Conservation (phyloP, 192 early-diverging fungal species). For the Backusella parvicylindrica region DNA sequence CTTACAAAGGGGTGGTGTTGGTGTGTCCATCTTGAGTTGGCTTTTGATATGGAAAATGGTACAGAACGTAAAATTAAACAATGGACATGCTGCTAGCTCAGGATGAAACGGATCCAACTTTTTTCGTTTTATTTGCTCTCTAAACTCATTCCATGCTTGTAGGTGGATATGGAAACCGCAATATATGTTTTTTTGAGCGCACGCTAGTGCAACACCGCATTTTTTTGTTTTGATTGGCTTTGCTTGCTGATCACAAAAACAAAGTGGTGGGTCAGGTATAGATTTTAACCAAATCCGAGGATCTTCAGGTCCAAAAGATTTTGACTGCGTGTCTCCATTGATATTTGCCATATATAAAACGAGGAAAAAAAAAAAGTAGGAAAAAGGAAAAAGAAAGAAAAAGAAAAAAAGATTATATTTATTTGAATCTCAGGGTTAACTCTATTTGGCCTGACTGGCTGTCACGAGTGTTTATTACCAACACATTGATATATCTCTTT, state of each 20-base stretch:
- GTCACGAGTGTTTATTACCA: no score
- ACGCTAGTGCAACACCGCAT: not conserved
- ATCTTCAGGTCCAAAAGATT: not conserved
- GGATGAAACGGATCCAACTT: not conserved
- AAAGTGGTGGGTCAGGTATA: not conserved
- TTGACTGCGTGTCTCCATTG: not conserved
- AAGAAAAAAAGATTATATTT: no score
- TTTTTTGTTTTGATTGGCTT: not conserved
- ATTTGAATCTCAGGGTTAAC: no score
- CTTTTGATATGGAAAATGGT: not conserved
- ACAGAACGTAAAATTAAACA: not conserved
- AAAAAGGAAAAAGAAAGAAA: not conserved
- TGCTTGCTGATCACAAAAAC: not conserved
- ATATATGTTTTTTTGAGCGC: not conserved
- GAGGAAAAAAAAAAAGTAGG: not conserved
- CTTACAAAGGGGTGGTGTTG: not conserved
- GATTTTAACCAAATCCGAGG: not conserved
- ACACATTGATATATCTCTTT: no score
- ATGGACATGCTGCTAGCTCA: not conserved
- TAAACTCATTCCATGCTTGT: not conserved
- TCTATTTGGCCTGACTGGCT: no score
- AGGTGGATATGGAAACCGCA: not conserved
- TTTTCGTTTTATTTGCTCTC: not conserved
- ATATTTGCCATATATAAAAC: not conserved
- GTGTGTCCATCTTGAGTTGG: not conserved